Base-by-base conservation (phyloP, 2,329 filamentous ascomycete species). In the Rhinocladiella similis region DNA sequence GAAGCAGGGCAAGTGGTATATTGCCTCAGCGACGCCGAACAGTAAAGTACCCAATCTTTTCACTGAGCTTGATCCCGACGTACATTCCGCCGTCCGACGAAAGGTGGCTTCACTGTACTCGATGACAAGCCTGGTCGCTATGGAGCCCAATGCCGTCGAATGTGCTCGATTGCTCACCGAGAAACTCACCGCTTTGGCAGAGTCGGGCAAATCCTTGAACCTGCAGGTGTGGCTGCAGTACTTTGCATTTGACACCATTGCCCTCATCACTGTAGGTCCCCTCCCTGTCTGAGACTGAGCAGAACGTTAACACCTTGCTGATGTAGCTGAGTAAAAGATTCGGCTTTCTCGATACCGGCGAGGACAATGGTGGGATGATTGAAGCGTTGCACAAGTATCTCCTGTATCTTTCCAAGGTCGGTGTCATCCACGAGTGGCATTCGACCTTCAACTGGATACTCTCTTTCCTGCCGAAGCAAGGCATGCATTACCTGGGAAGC, bases 21-120 rank as follows among this genome's bases (percentile, higher is more conserved):
- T 48, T 19, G 53, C 57, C 1, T 56, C 50, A 3, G 51, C 22
- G 16, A 45, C 47, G 16, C 53, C 53, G 5, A 54, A 45, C 5
- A 50, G 41, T 19, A 41, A 53, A 19, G 19, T 27, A 18, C 54
- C 53, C 41, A 33, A 63, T 46, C 41, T 65, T n/a, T 92, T 93
- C 75, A 88, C 86, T 67, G 90, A 88, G 0, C 85, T 83, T 6
- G 83, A 89, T 69, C 88, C 91, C 59, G 76, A 81, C 36, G 90
- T 88, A 71, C 89, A 93, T 68, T 83, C 87, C 36, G 83, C 89
- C 87, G 1, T 85, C 82, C 10, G 84, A 89, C 69, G 88, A 91
- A 63, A 54, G 39, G 49, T 91, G 88, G 73, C 89, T 92, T 69
- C 83, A 86, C 38, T 83, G 85, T 67, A 91, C 48, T 62, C 61